Evolutionary conservation across 129 eudicot genomes (phyloP).

Genomic region (Dittrichia graveolens): DNA sequence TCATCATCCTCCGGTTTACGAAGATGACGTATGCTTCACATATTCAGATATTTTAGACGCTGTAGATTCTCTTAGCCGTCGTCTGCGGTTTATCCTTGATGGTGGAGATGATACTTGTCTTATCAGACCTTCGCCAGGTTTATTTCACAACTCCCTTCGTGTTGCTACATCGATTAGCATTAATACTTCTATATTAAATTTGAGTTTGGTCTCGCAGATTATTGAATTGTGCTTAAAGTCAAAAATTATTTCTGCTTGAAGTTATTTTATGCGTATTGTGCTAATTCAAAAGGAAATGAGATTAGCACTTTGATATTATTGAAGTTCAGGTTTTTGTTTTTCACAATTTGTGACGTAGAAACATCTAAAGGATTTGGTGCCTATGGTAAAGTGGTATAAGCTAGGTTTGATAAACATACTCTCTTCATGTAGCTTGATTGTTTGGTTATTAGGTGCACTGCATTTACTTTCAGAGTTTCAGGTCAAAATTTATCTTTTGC

Average conservation of each 20-base stretch:
- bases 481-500: background rate
- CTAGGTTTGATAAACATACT: background rate
- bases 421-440: background rate
- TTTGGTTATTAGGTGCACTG: background rate
- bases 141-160: background rate
- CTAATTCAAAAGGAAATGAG: slow-evolving; percentile 13
- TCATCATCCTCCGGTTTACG: slow-evolving; percentile 47
- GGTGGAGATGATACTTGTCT: slow-evolving; percentile 57
- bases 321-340: slow-evolving; percentile 4
- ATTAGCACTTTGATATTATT: background rate
- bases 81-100: slow-evolving; percentile 55
- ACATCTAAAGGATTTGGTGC: background rate
- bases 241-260: background rate
- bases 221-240: background rate
- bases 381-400: background rate
- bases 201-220: background rate
- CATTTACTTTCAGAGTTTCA: background rate
- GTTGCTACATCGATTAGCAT: background rate
- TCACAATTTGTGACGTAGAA: background rate
- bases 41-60: slow-evolving; percentile 68
- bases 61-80: slow-evolving; percentile 56
- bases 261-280: background rate
- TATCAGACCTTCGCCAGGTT: slow-evolving; percentile 58
- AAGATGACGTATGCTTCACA: slow-evolving; percentile 68
- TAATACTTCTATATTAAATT: background rate